Base-by-base conservation (phyloP, 2,329 filamentous ascomycete species). In the Coniochaeta sp. region DNA sequence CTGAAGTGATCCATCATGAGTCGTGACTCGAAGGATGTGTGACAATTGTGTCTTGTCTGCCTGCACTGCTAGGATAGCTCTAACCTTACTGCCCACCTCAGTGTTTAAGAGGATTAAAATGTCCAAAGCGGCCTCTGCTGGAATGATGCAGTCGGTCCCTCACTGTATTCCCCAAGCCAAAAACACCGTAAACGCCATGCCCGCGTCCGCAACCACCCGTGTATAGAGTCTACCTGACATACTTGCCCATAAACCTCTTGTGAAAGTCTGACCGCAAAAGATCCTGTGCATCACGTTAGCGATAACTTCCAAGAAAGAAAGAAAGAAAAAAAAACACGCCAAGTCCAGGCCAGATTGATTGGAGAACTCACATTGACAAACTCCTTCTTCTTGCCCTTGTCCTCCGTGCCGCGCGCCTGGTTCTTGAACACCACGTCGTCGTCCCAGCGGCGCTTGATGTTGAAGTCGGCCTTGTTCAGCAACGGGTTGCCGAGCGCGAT, bases 351-450 rank as follows among this genome's bases (percentile, higher is more conserved):
- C 34, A 55, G 40, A 55, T 44, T 34, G 52, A 55, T 56, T 12
- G 8, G 36, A 62, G 47, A 30, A 78, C 87, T 77, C 73, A 91
- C 92, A 72, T 99, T 99, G 74, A 99, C 93, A 77, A 99, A 99
- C 75, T 96, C 93, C 79, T 93, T 96, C 75, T 89, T 85, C 75
- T 89, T 85, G 64, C 89, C 87, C 79, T 89, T 93, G 64, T 97
- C 91, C 71, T 98, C 93, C 0, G 93, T 96, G 9, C 93, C 95
- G 61, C 95, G 84, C 36, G 93, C 95, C 77, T 99, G 95, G 74
- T 99, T 99, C 80, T 96, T 98, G 78, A 99, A 99, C 2, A 99
- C 93, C 14, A 99, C 95, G 72, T 99, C 95, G 69, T 99, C 95
- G 68, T 99, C 95, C 95, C 95, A 99, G 67, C 93, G 80, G 66